Evolutionary conservation across 2,329 filamentous ascomycete species (phyloP).

Genomic region (Hirsutella rhossiliensis): DNA sequence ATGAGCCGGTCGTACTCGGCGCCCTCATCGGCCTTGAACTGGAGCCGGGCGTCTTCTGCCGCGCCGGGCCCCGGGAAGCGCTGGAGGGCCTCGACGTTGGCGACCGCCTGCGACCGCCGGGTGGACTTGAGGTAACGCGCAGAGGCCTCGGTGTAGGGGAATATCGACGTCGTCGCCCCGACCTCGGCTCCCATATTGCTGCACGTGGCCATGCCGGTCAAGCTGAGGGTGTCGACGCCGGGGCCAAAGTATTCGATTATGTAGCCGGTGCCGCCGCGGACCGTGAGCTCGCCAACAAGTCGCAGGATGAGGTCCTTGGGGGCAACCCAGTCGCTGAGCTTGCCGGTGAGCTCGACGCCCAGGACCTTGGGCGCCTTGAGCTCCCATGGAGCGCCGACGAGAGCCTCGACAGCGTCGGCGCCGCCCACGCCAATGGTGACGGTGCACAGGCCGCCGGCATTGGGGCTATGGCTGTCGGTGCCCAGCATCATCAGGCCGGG

Average conservation of each 20-base stretch:
- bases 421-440: conserved; percentile 96
- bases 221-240: conserved; percentile 78
- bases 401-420: conserved; percentile 90
- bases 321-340: conserved; percentile 80
- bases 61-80: conserved; percentile 32
- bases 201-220: conserved; percentile 85
- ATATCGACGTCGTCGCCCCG: conserved; percentile 88
- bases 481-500: conserved; percentile 98
- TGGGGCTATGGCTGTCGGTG: conserved; percentile 94
- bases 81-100: conserved; percentile 50
- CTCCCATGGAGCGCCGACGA: conserved; percentile 96
- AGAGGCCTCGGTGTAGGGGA: conserved; percentile 81
- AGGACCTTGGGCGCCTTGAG: conserved; percentile 87
- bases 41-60: conserved; percentile 38
- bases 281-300: conserved; percentile 80
- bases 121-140: conserved; percentile 80
- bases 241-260: conserved; percentile 92
- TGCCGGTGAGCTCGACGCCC: conserved; percentile 72
- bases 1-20: conserved; percentile 87
- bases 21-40: conserved; percentile 65
- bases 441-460: conserved; percentile 86
- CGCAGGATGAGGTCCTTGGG: conserved; percentile 93
- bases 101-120: conserved; percentile 51
- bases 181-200: conserved; percentile 88
- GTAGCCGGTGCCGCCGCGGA: conserved; percentile 85